Conservation (phyloP, 1,139 yeast genomes). For the Kluyveromyces sp. region DNA sequence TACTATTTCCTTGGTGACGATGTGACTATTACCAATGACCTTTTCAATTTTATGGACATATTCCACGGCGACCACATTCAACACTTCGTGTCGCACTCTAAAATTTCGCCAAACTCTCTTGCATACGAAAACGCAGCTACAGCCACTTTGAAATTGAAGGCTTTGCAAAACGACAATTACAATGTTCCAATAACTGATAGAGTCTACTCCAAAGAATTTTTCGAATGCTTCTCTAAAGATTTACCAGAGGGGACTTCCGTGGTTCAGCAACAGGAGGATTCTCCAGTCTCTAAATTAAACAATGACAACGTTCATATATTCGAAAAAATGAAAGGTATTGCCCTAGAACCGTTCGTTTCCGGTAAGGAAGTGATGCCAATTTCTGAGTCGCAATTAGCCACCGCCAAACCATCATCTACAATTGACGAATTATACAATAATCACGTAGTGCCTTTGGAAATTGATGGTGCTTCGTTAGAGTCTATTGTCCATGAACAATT, state of each 20-base stretch:
- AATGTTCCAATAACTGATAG: conserved; percentile 39
- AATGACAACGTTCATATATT: conserved; percentile 22
- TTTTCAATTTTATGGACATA: conserved; percentile 38
- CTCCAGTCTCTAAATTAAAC: conserved; percentile 10
- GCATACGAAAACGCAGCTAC: conserved; percentile 50
- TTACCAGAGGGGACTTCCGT: conserved; percentile 19
- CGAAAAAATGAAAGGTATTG: conserved; percentile 13
- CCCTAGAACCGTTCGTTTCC: conserved; percentile 20
- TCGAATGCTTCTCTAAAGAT: conserved; percentile 19
- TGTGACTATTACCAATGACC: conserved; percentile 41
- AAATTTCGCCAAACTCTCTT: conserved; percentile 53
- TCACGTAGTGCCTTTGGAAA: conserved; percentile 17
- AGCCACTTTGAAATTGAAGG: conserved; percentile 49
- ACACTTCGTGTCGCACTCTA: conserved; percentile 66
- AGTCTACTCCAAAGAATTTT: conserved; percentile 26
- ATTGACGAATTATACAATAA: conserved; percentile 37
- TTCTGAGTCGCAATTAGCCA: neutral
- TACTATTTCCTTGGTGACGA: conserved; percentile 71
- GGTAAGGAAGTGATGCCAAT: conserved; percentile 11
- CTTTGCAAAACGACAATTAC: conserved; percentile 45
- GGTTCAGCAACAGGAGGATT: conserved; percentile 18
- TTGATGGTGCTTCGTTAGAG: conserved; percentile 29
- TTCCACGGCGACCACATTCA: conserved; percentile 47
- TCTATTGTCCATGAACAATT: conserved; percentile 14
- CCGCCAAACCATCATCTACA: neutral